Evolutionary conservation across 768 basidiomycete genomes (phyloP).

Genomic region (Suillus subluteus): DNA sequence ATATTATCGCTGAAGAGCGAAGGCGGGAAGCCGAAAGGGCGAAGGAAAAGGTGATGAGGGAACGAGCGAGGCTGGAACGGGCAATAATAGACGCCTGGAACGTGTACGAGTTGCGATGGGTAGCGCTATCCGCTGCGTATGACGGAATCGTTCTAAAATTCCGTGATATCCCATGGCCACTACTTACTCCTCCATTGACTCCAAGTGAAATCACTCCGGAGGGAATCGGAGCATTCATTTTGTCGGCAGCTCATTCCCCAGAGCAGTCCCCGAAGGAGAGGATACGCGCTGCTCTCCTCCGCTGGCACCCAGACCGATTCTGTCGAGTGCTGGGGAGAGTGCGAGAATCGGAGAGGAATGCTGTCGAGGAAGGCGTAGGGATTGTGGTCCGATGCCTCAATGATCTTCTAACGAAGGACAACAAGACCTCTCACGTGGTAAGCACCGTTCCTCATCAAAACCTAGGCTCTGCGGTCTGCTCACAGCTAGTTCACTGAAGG

Average conservation of each 20-base stretch:
- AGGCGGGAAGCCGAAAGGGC: slow-evolving; percentile 35
- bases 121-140: slow-evolving; percentile 46
- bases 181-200: slow-evolving; percentile 43
- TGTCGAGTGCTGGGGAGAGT: slow-evolving; percentile 58
- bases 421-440: slow-evolving; percentile 22
- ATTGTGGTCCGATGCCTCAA: slow-evolving; percentile 69
- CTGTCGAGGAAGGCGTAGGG: slow-evolving; percentile 66
- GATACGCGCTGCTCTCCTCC: slow-evolving; percentile 64
- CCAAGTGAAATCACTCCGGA: slow-evolving; percentile 55
- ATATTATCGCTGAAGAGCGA: slow-evolving; percentile 52
- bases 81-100: slow-evolving; percentile 59
- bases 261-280: slow-evolving; percentile 64
- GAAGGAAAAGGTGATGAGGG: slow-evolving; percentile 48
- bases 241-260: slow-evolving; percentile 66
- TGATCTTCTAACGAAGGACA: slow-evolving; percentile 55
- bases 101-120: slow-evolving; percentile 69
- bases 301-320: slow-evolving; percentile 87
- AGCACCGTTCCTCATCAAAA: slow-evolving; percentile 11
- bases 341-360: slow-evolving; percentile 49
- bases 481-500: slow-evolving; percentile 16
- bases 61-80: slow-evolving; percentile 47
- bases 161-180: slow-evolving; percentile 73
- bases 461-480: too few species aligned
- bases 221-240: slow-evolving; percentile 61
- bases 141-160: slow-evolving; percentile 51